phyloP scores from a whole-genome alignment of 352 stramenopile genomes.

The Pythium folliculosum region DNA sequence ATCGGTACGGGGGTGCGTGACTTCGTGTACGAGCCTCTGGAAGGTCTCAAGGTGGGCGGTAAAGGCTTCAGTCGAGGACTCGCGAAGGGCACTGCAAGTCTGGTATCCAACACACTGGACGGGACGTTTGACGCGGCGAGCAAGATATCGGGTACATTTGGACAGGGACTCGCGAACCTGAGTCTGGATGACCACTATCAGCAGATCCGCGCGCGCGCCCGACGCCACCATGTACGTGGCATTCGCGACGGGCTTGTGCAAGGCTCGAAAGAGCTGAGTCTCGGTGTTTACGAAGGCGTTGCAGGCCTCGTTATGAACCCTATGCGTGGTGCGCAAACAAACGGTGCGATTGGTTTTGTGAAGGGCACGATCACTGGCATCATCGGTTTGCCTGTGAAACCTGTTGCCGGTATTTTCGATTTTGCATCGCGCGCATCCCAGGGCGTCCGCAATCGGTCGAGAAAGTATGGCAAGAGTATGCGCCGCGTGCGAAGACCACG shows the following conservation, averaged over 20 bases:
- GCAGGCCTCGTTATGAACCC: constrained; percentile 78
- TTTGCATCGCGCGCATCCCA: constrained; percentile 88
- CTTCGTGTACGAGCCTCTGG: constrained; percentile 96
- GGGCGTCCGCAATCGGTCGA: constrained; percentile 80
- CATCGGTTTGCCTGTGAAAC: constrained; percentile 85
- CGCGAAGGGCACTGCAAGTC: constrained; percentile 84
- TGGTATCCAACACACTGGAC: constrained; percentile 87
- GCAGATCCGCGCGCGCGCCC: constrained; percentile 75
- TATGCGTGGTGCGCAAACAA: constrained; percentile 79
- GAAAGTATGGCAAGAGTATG: constrained; percentile 81
- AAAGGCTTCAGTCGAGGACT: constrained; percentile 87
- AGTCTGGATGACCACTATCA: constrained; percentile 89
- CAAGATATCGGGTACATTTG: constrained; percentile 89
- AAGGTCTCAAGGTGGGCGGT: constrained; percentile 88
- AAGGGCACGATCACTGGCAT: constrained; percentile 87
- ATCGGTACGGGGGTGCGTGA: constrained; percentile 94
- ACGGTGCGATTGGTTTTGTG: constrained; percentile 82
- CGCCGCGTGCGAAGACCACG: constrained; percentile 73
- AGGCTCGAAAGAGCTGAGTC: constrained; percentile 81
- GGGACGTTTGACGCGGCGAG: constrained; percentile 87
- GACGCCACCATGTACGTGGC: constrained; percentile 75
- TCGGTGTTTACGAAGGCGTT: constrained; percentile 86
- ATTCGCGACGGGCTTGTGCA: constrained; percentile 81
- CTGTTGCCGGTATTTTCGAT: constrained; percentile 87
- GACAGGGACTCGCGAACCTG: constrained; percentile 82